Evolutionary conservation across 2,329 filamentous ascomycete genomes (phyloP), one percentile per base, ranked within the genome.

Genomic region (Xylaria sp.): DNA sequence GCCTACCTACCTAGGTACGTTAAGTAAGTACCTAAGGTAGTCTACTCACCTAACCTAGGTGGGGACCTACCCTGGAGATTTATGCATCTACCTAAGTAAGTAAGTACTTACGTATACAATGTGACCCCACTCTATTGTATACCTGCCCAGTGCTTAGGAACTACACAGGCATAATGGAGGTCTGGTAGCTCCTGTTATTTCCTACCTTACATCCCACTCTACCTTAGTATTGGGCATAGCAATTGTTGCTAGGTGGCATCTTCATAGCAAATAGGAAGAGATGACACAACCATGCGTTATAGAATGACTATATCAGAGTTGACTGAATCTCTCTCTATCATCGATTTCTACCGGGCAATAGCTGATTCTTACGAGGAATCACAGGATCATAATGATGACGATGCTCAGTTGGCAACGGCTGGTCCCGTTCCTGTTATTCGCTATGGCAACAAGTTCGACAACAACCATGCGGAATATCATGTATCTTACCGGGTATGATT

Each of bases 401-500:
- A 21, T n/a, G 10, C 12, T 60, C 40, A 23, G 37, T 35, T 68
- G 70, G 53, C 70, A 60, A 47, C 61, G 55, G 21, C 44, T 71
- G 37, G 44, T 74, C 10, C 25, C 67, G 10, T 37, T 65, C 13
- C 62, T 70, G 16, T 50, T 75, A 44, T 62, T 72, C 21, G 65
- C 67, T 37, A 53, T 68, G 37, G 58, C 69, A 8, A 62, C 68
- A n/a, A 66, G 66, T 37, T 69, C 73, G 12, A 66, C 72, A 12
- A 68, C 66, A 29, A 64, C 65, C 16, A 32, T 77, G 10, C 75
- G 77, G 29, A 79, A 78, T 44, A 76, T 79, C 70, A 78, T 79
- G 77, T 79, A 79, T 62, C 72, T 78, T 55, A 78, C 77, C 16
- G 77, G 77, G 77, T 78, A 72, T 23, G 70, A 23, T 29, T 13